Evolutionary conservation across 2,329 filamentous ascomycete species (phyloP).

Genomic region (Thielaviopsis musarum): DNA sequence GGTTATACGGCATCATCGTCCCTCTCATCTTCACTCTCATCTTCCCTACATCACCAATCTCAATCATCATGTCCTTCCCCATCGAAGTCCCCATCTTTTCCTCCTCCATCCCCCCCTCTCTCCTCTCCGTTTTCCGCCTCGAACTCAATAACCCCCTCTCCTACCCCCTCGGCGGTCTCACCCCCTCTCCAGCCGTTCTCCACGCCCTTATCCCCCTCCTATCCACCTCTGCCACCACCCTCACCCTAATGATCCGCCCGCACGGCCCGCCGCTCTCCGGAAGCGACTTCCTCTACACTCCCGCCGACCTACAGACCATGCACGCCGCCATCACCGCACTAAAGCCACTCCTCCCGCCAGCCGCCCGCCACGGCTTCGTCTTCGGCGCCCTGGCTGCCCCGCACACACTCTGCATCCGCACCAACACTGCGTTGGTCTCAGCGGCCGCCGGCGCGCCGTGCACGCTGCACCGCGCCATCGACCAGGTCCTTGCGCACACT

Average conservation of each 20-base stretch:
- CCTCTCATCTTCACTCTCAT: no score
- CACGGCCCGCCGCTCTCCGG: constrained; percentile 19
- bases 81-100: constrained; percentile 41
- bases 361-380: background rate
- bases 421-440: constrained; percentile 25
- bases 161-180: constrained; percentile 33
- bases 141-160: constrained; percentile 37
- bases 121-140: constrained; percentile 31
- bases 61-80: constrained; percentile 11
- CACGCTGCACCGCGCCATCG: constrained; percentile 41
- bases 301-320: constrained; percentile 28
- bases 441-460: constrained; percentile 26
- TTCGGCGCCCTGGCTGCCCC: constrained; percentile 1
- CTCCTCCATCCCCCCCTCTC: constrained; percentile 22
- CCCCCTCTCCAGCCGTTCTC: constrained; percentile 28
- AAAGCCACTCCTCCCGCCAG: constrained; percentile 8
- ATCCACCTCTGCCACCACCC: constrained; percentile 17
- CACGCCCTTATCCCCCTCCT: constrained; percentile 10
- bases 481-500: constrained; percentile 24
- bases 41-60: constrained; percentile 9
- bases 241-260: constrained; percentile 37
- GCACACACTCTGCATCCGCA: constrained; percentile 19
- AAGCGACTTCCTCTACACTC: constrained; percentile 10
- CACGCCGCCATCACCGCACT: constrained; percentile 23
- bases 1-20: no score